Evolutionary conservation across 73 alveolate species (phyloP), one percentile per base, ranked within the genome.

Genomic region (Paramecium octaurelia): DNA sequence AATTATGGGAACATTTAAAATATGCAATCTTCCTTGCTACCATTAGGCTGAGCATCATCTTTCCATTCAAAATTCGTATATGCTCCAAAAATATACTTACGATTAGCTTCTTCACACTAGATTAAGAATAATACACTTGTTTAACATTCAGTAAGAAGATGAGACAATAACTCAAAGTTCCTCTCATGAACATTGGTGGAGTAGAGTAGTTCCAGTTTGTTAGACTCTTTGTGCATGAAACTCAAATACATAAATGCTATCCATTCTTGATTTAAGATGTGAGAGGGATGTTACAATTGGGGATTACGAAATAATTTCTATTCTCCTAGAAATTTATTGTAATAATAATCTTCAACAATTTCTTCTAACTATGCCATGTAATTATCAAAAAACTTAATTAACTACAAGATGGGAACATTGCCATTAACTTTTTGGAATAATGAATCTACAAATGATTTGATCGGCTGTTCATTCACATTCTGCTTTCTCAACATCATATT

Each of bases 41-140:
- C 91, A 44, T 42, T 27, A 43, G 91, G 91, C 24, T 80, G 27
- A 24, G 76, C 91, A 35, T 80, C 91, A 80, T 80, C 91, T 24
- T 46, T 80, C 91, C 91, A 80, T 48, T 80, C 75, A 43, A 42
- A 31, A 24, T 42, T 46, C 3, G 76, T 44, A 3, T 31, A 80
- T 24, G 57, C 75, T 23, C 91, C 91, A 44, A 80, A 48, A 20
- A 18, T 21, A 43, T 44, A 46, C 7, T 80, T 24, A 9, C 57
- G 23, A 27, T 42, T 18, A 6, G 14, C 88, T 38, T 75, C 88
- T 34, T 75, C 88, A 80, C 70, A 44, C 21, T 44, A 4, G 10
- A 80, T 46, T 42, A 80, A 18, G 44, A 48, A 31, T 80, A 80
- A 43, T 20, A 43, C 57, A 35, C 64, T 34, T 14, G 76, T 10